These are phyloP conservation scores for Colletotrichum camelliae DNA, from an alignment of 2,329 filamentous ascomycete species.

Conservation along the genomic window DNA sequence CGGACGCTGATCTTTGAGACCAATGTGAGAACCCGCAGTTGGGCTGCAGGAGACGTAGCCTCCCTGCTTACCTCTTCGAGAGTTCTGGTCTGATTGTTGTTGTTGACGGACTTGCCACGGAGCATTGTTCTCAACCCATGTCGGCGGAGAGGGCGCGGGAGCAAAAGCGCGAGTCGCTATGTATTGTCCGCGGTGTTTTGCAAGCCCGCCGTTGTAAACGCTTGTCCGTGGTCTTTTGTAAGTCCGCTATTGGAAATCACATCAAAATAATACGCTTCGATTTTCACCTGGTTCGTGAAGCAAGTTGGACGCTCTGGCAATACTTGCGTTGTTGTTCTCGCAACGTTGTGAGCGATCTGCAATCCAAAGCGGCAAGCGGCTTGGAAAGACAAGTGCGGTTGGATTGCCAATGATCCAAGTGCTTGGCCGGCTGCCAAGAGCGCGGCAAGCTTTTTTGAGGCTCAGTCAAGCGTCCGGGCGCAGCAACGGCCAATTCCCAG, in stretches of 20 bases:
- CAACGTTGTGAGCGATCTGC: not conserved
- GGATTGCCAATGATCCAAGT: not conserved
- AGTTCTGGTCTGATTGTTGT: not conserved
- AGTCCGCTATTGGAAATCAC: not conserved
- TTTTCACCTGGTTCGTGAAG: not conserved
- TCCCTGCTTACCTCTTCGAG: not conserved
- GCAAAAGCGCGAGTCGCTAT: not conserved
- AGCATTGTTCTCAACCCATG: not conserved
- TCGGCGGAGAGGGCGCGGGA: not conserved
- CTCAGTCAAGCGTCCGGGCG: not conserved
- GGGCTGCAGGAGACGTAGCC: not conserved
- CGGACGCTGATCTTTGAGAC: not conserved
- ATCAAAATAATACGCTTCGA: not conserved
- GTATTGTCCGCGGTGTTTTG: conserved; percentile 7
- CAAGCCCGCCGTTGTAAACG: not conserved
- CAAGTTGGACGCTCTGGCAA: not conserved
- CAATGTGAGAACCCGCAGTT: not conserved
- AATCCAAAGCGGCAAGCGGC: not conserved
- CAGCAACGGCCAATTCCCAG: not conserved
- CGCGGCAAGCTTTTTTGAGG: not conserved
- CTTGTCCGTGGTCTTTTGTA: conserved; percentile 7
- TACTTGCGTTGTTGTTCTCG: not conserved
- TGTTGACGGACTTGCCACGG: not conserved
- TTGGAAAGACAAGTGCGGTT: not conserved
- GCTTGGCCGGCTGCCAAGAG: conserved; percentile 3